Evolutionary conservation across 148 eudicot species (phyloP), one percentile per base, ranked within the genome.

Genomic region (Vaccinium corymbosum): DNA sequence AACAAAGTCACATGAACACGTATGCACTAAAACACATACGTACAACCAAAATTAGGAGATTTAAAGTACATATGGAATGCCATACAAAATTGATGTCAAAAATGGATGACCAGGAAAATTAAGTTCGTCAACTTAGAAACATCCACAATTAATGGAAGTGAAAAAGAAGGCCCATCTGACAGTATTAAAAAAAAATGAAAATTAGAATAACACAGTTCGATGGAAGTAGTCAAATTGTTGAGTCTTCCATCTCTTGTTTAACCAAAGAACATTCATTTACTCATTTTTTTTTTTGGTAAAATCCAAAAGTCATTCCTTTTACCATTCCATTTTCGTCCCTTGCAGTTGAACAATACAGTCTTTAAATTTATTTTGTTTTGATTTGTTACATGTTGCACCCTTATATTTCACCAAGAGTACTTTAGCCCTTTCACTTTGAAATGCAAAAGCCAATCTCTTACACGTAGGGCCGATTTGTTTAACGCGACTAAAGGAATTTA

Each of bases 201-300:
- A 4, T 32, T 14, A 71, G 32, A 71, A 29, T 71, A 35, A 4
- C 46, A 16, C 17, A 32, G 48, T 71, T 27, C 48, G 48, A 32
- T 71, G 75, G 75, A 71, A 32, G 75, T 6, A 32, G 75, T 71
- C 75, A 71, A 71, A 29, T 71, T 71, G 75, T 6, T 29, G 75
- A 71, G 38, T 71, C 75, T 71, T 71, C 76, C 32, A 29, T 35
- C 48, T 14, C 48, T 64, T 25, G 3, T 7, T 64, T 42, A 42
- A 59, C 25, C 9, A 16, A 59, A 19, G 10, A n/a, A n/a, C 64
- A 59, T 59, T 59, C 64, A 9, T 6, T 35, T 35, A 35, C 38
- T 35, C 38, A 2, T 2, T 35, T 35, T 2, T 32, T 32, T 59
- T 19, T 59, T 6, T 2, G 7, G 22, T 0, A 59, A 55, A 59